Conservation (phyloP, 768 basidiomycete species). For the Leccinum barrowsii region DNA sequence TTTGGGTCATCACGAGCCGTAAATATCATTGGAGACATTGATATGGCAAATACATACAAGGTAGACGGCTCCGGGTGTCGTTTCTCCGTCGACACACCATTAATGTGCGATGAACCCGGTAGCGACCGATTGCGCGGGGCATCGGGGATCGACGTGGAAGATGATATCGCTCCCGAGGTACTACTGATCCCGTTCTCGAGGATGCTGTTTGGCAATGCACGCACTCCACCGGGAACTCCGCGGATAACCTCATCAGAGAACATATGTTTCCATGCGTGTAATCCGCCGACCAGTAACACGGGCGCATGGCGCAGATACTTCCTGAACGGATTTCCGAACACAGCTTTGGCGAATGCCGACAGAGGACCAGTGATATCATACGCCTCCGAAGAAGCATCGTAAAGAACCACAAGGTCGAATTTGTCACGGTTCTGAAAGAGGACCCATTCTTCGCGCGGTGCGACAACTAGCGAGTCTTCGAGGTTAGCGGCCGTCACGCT, state of each 20-base stretch:
- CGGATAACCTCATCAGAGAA: constrained; percentile 42
- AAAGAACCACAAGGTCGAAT: constrained; percentile 85
- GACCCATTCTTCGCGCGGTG: constrained; percentile 63
- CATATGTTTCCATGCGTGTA: constrained; percentile 73
- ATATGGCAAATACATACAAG: constrained; percentile 17
- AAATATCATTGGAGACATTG: constrained; percentile 6
- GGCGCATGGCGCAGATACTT: constrained; percentile 73
- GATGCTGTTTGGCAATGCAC: constrained; percentile 15
- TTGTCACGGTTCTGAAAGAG: constrained; percentile 84
- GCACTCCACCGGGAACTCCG: constrained; percentile 18
- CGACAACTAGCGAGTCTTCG: constrained; percentile 70
- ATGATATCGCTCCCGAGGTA: constrained; percentile 25
- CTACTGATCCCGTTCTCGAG: constrained; percentile 26
- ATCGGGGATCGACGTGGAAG: constrained; percentile 17
- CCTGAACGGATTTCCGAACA: constrained; percentile 70
- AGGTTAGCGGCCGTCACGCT: constrained; percentile 67
- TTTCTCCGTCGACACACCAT: constrained; percentile 19
- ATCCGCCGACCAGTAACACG: constrained; percentile 80
- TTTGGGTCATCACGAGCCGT: constrained; percentile 11
- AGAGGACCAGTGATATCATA: constrained; percentile 52
- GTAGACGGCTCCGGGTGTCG: constrained; percentile 16
- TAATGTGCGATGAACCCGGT: constrained; percentile 6
- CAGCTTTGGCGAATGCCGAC: constrained; percentile 59
- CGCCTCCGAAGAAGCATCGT: constrained; percentile 63
- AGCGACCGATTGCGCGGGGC: constrained; percentile 12